phyloP scores from a whole-genome alignment of 2,329 filamentous ascomycete species.

The Teratosphaeria nubilosa region DNA sequence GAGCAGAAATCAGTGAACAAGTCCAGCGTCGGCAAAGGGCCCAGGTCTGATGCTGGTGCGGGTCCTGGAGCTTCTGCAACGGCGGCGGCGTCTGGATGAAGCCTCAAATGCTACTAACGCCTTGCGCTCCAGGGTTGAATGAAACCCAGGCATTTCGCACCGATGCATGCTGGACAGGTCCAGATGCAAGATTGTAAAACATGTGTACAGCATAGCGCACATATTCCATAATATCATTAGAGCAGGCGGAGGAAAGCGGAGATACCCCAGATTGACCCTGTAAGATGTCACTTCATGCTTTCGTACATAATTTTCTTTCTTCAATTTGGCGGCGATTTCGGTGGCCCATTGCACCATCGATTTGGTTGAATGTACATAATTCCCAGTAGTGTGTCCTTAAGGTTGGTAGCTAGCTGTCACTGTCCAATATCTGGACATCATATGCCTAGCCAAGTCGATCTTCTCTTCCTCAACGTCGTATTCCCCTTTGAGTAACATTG shows the following conservation, averaged over 20 bases:
- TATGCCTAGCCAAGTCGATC: neutral
- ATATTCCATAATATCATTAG: neutral
- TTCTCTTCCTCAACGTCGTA: neutral
- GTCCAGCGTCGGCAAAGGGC: neutral
- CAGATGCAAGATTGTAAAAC: neutral
- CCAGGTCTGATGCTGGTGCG: neutral
- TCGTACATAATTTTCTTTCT: neutral
- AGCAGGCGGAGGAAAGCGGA: constrained; percentile 5
- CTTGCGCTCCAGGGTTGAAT: too few relatives aligned
- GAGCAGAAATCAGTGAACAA: constrained; percentile 7
- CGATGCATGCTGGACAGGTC: neutral
- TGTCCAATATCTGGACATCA: neutral
- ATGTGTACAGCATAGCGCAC: neutral
- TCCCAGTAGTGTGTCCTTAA: neutral
- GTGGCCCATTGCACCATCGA: neutral
- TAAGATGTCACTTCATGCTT: constrained; percentile 3
- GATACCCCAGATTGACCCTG: constrained; percentile 5
- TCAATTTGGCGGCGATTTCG: neutral
- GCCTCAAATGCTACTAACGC: neutral
- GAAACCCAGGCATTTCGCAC: neutral
- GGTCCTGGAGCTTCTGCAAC: constrained; percentile 3
- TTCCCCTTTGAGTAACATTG: neutral
- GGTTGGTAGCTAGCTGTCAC: neutral
- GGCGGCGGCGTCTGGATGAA: constrained; percentile 3
- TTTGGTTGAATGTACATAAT: neutral